A percentile compares a stretch with the other conserved stretches of the same genome.
Evolutionary conservation across 495 filamentous ascomycete genomes (phyloP).

Genomic region (Penicillium robsamsonii): DNA sequence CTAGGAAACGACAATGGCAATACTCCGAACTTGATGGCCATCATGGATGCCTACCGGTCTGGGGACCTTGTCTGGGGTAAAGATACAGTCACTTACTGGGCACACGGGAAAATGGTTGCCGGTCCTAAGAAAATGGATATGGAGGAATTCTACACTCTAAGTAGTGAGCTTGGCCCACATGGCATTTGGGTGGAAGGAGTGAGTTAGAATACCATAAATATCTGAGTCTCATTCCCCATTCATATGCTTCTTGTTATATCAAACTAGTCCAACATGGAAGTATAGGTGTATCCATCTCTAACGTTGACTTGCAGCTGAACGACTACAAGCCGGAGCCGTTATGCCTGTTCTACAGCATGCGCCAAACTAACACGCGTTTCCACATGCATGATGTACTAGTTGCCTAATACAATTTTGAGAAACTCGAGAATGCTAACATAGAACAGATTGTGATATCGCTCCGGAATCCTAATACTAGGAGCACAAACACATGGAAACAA

Average conservation of each 20-base stretch:
- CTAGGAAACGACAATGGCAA: background rate
- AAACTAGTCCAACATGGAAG: background rate
- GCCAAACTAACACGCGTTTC: fast-evolving
- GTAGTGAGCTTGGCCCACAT: background rate
- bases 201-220: background rate
- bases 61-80: background rate
- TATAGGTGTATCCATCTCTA: background rate
- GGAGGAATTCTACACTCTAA: background rate
- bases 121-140: background rate
- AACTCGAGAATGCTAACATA: background rate
- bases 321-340: background rate
- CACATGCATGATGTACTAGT: background rate
- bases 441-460: background rate
- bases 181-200: constrained; percentile 6
- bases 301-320: background rate
- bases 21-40: background rate
- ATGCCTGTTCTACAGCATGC: background rate
- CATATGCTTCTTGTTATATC: background rate
- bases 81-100: background rate
- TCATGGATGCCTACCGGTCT: background rate
- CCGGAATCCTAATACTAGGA: background rate
- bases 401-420: background rate
- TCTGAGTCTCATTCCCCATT: background rate
- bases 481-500: background rate
- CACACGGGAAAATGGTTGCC: background rate